These are phyloP conservation scores for Apostasia ramifera DNA, from an alignment of 106 monocot genomes.

Conservation along the genomic window DNA sequence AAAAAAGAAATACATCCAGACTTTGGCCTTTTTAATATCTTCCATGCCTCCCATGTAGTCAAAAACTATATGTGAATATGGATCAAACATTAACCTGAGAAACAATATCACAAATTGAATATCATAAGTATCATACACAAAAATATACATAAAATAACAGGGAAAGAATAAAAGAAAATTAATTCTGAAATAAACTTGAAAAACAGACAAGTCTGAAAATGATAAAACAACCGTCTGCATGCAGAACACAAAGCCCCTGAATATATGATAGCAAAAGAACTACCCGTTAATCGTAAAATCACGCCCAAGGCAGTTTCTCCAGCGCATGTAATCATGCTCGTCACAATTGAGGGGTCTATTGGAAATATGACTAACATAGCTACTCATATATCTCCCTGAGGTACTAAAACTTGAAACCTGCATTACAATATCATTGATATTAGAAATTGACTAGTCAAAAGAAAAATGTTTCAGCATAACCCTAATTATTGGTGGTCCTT, in stretches of 20 bases:
- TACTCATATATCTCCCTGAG: constrained; percentile 28
- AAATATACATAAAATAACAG: not conserved
- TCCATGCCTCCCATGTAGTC: constrained; percentile 93
- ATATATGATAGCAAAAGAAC: constrained; percentile 9
- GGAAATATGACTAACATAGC: constrained; percentile 14
- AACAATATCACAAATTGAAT: constrained; percentile 5
- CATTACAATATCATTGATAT: constrained; percentile 5
- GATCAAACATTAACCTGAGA: constrained; percentile 91
- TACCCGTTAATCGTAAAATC: constrained; percentile 97
- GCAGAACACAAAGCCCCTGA: not conserved
- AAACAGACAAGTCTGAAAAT: not conserved
- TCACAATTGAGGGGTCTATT: constrained; percentile 39
- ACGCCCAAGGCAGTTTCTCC: constrained; percentile 78
- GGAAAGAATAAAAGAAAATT: not conserved
- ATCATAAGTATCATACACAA: constrained; percentile 1
- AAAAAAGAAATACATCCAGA: constrained; percentile 50
- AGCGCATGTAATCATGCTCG: constrained; percentile 63
- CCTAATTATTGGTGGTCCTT: not conserved
- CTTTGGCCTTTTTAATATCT: constrained; percentile 89
- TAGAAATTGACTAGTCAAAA: not conserved
- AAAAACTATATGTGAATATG: constrained; percentile 64
- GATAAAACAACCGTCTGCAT: not conserved
- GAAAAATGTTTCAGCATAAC: not conserved
- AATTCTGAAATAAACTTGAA: not conserved
- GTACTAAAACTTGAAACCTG: constrained; percentile 98